Evolutionary conservation across 2,329 filamentous ascomycete species (phyloP), one percentile per base, ranked within the genome.

Genomic region (Nemania sp.): DNA sequence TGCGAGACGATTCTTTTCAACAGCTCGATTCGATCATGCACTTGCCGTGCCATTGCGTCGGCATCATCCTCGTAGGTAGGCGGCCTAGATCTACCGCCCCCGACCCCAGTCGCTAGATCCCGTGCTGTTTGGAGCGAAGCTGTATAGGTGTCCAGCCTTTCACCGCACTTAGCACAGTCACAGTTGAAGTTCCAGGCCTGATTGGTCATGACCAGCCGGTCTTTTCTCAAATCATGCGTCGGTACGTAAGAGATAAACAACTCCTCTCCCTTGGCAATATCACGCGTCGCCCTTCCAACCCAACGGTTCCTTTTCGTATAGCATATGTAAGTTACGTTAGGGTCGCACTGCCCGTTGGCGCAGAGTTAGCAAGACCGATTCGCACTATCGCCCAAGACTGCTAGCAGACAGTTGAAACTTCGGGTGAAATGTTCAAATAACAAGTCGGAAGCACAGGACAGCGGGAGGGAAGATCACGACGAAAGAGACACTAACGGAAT

Each of bases 401-500:
- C 35, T 39, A 39, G 35, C 3, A 39, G 12, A 4, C 6, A 9
- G 46, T 3, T 21, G 9, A 18, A 29, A 29, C 25, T 29, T 29
- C 17, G 20, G 11, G 10, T 15, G n/a, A 47, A 12, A 42, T 21
- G 15, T 6, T 34, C 13, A 25, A 25, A 2, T 35, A 20, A 34
- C 17, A 35, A 34, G 25, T 42, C 21, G 25, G 18, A 6, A 42
- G 13, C 25, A 49, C 7, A n/a, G 9, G 18, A 18, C 5, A 37
- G 29, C 35, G 20, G 2, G 15, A 39, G 18, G 25, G 12, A 32
- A 43, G 42, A 2, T 34, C 10, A 10, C 15, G 18, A 9, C 3
- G 10, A 10, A 12, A 29, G 13, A 17, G 7, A 17, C 39, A 59
- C 60, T 48, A 17, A 63, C 60, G 34, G 60, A 63, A 37, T 63